phyloP scores from a whole-genome alignment of 768 basidiomycete species.

The Boletus rubroflammeus region DNA sequence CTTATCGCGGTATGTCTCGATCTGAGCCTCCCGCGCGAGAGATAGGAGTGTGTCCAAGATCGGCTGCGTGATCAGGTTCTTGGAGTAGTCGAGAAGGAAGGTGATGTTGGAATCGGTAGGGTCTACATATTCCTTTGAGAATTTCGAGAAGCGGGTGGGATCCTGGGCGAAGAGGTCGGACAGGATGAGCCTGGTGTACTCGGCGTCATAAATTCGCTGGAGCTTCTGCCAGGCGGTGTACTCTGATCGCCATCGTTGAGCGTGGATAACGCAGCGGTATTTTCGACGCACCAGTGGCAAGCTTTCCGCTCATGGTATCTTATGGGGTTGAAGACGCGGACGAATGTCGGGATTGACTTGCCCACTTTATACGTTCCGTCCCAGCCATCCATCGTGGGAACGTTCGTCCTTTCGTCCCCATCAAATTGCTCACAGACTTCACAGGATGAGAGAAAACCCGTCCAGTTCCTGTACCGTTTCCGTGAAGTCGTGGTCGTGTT shows the following conservation, averaged over 20 bases:
- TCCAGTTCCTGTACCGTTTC: not conserved
- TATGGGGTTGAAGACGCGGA: constrained; percentile 1
- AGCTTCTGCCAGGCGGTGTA: constrained; percentile 91
- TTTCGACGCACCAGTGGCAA: constrained; percentile 49
- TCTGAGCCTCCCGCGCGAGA: constrained; percentile 80
- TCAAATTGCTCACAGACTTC: constrained; percentile 6
- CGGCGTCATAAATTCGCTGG: constrained; percentile 72
- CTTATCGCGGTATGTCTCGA: constrained; percentile 81
- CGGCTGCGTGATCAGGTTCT: constrained; percentile 88
- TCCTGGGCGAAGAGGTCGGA: constrained; percentile 92
- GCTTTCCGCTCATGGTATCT: constrained; percentile 56
- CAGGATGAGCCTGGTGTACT: constrained; percentile 72
- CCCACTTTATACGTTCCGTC: constrained; percentile 16
- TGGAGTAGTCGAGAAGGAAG: constrained; percentile 94
- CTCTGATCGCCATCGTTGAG: constrained; percentile 43
- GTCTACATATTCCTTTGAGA: constrained; percentile 73
- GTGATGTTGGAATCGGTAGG: constrained; percentile 63
- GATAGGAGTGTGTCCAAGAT: constrained; percentile 74
- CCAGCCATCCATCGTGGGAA: constrained; percentile 24
- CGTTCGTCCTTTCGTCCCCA: not conserved
- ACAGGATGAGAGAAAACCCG: constrained; percentile 20
- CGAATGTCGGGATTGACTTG: constrained; percentile 1
- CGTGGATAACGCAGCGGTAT: not conserved
- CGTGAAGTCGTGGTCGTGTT: constrained; percentile 5
- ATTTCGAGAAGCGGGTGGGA: constrained; percentile 81